Percentiles rank a stretch among this genome's conserved stretches.
These are phyloP conservation scores for Hypholoma fasciculare DNA, from an alignment of 768 basidiomycete species.

Conservation along the genomic window DNA sequence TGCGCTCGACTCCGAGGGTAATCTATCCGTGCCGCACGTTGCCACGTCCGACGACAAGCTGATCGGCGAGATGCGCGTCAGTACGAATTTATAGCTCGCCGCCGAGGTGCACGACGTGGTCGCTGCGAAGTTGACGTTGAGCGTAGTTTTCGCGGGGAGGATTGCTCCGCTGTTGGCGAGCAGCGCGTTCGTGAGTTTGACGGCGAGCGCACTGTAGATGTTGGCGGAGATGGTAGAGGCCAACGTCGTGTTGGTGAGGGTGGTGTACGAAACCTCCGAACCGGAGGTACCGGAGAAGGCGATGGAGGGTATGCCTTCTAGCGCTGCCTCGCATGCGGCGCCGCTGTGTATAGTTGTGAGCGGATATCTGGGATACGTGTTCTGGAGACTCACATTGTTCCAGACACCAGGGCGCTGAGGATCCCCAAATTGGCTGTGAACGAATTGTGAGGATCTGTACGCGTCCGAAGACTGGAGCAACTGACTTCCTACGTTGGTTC, in stretches of 20 bases:
- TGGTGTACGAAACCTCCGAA: slow-evolving; percentile 50
- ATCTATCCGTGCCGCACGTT: slow-evolving; percentile 41
- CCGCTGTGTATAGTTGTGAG: slow-evolving; percentile 30
- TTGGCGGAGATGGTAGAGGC: slow-evolving; percentile 36
- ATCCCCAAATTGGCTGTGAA: slow-evolving; percentile 33
- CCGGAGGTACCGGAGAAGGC: slow-evolving; percentile 46
- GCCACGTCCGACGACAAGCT: slow-evolving; percentile 36
- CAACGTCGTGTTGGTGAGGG: slow-evolving; percentile 37
- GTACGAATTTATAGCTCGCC: slow-evolving; percentile 40
- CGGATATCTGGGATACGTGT: background rate
- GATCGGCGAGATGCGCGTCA: slow-evolving; percentile 37
- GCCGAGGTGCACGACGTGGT: slow-evolving; percentile 37
- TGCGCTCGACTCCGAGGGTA: slow-evolving; percentile 44
- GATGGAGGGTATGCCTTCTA: slow-evolving; percentile 48
- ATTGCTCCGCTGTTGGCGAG: slow-evolving; percentile 30
- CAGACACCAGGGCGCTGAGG: slow-evolving; percentile 28
- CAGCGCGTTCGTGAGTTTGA: slow-evolving; percentile 38
- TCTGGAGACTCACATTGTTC: slow-evolving; percentile 36
- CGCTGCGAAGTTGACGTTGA: slow-evolving; percentile 55
- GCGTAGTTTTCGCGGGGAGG: slow-evolving; percentile 37
- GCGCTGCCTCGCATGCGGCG: slow-evolving; percentile 48
- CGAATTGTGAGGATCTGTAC: background rate
- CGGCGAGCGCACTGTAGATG: slow-evolving; percentile 43
- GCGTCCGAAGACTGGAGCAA: background rate
- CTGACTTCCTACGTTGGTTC: slow-evolving; percentile 47